These are phyloP conservation scores for Helicostylum pulchrum DNA, from an alignment of 192 early-diverging fungal species.

Conservation along the genomic window DNA sequence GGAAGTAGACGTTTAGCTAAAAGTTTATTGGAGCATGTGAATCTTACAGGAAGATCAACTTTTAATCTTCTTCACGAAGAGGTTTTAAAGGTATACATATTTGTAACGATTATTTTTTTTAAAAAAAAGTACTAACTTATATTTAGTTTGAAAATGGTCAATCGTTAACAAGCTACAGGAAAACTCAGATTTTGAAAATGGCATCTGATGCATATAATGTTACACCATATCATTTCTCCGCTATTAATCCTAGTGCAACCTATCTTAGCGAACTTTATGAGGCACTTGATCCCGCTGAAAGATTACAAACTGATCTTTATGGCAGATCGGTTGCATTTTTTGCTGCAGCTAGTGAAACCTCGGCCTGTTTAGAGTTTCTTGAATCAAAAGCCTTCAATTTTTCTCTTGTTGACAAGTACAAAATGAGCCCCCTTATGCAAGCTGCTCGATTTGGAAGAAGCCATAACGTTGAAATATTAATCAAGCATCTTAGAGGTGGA, in stretches of 20 bases:
- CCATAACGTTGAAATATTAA: slow-evolving; percentile 27
- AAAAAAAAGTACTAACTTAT: slow-evolving; percentile 12
- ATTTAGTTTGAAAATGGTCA: slow-evolving; percentile 15
- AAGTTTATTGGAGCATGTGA: background rate
- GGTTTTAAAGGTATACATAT: slow-evolving; percentile 21
- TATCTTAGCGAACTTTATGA: slow-evolving; percentile 38
- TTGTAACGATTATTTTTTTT: background rate
- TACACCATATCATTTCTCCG: slow-evolving; percentile 47
- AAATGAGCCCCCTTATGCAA: slow-evolving; percentile 44
- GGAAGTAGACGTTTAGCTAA: slow-evolving; percentile 22
- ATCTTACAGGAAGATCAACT: background rate
- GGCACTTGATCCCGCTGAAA: slow-evolving; percentile 29
- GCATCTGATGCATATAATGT: slow-evolving; percentile 28
- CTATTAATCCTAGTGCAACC: slow-evolving; percentile 40
- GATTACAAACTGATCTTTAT: slow-evolving; percentile 38
- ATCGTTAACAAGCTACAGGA: slow-evolving; percentile 12
- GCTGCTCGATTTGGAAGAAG: slow-evolving; percentile 49
- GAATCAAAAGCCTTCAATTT: slow-evolving; percentile 33
- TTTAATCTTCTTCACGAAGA: slow-evolving; percentile 30
- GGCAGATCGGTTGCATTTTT: slow-evolving; percentile 47
- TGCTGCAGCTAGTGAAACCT: slow-evolving; percentile 44
- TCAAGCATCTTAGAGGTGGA: slow-evolving; percentile 30
- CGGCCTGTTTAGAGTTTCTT: slow-evolving; percentile 44
- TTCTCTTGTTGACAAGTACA: slow-evolving; percentile 29
- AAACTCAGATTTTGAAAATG: slow-evolving; percentile 39